Base-by-base conservation (phyloP, 306 rosid species). In the Alnus rubra region DNA sequence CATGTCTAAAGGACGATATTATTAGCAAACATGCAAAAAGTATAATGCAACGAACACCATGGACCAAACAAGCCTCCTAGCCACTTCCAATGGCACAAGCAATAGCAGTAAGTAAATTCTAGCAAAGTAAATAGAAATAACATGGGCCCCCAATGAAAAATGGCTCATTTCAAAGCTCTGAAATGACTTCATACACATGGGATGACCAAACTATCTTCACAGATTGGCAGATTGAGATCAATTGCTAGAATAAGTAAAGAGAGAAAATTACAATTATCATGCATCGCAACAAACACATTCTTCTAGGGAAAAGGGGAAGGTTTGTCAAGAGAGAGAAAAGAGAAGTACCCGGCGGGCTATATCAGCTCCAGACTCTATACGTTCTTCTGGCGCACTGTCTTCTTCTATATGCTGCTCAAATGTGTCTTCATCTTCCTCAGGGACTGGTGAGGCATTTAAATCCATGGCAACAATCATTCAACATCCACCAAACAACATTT, bases 401-500 rank as follows among this genome's bases (percentile, higher is more conserved):
- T 86, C 89, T 77, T 87, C 87, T 53, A 83, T 79, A 73, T 87
- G 93, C 82, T 88, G 88, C 52, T 86, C 98, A 83, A 84, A 88
- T 48, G 69, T 42, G 79, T 96, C 99, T 55, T 96, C 99, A 50
- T 96, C 99, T 50, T 96, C 99, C 79, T 96, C 99, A 0, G 99
- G 99, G 68, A 90, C 81, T 3, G 99, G 99, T 31, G 92, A 95
- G 79, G 97, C 99, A 87, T 96, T 96, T 84, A 96, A 93, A 91
- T 96, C 99, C 99, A 96, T 96, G 77, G 96, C 86, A 86, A 78
- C 94, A 80, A 90, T 88, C 96, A 89, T 89, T 87, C 94, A 93
- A 89, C 90, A 88, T 79, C 85, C 70, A 74, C 86, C 73, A 74
- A 82, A 47, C 86, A 80, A 85, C 91, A 91, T 91, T 83, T 67